Evolutionary conservation across 1,284 basidiomycete genomes (phyloP), one percentile per base, ranked within the genome.

Genomic region (Cutaneotrichosporon sp.): DNA sequence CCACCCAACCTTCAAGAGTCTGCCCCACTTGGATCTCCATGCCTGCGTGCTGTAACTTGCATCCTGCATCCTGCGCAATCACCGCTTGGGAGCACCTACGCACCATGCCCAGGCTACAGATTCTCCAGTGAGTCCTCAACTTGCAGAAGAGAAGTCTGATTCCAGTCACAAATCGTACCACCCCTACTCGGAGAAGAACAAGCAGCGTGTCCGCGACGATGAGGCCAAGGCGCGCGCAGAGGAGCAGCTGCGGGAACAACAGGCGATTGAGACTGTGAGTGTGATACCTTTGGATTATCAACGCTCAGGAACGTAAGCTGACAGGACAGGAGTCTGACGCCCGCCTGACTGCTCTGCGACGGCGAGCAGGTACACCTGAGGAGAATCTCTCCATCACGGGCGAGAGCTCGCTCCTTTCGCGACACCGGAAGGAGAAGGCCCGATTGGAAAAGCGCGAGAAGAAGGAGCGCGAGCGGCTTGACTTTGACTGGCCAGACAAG

Each of bases 101-200:
- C 10, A 41, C 46, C 1, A 75, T 74, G 72, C 72, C 74, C 6
- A 59, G 71, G 3, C 61, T 75, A 7, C 71, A 75, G 57, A 75
- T 75, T 47, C 59, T 75, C 4, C 65, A 66, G 66, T 74, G 45
- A 64, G 71, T 46, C 19, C 5, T 16, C 11, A 3, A 4, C 12
- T 4, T 17, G 12, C 1, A 35, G 1, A 8, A 24, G 24, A 1
- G 14, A 25, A 16, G 5, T n/a, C 47, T 55, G 20, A 51, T 27
- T 0, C 35, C 14, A 75, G 71, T 26, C 75, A 76, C 59, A 76
- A 76, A 52, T 75, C 74, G 6, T 76, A 76, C 51, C 75, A 76
- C 43, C 74, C 74, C 0, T 76, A 76, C 50, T 63, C 70, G 14
- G 74, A 76, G 59, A 71, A 68, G 61, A 76, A 76, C 64, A 76